These are phyloP conservation scores for Mycocentrospora acerina DNA, from an alignment of 2,329 filamentous ascomycete species.

Conservation along the genomic window DNA sequence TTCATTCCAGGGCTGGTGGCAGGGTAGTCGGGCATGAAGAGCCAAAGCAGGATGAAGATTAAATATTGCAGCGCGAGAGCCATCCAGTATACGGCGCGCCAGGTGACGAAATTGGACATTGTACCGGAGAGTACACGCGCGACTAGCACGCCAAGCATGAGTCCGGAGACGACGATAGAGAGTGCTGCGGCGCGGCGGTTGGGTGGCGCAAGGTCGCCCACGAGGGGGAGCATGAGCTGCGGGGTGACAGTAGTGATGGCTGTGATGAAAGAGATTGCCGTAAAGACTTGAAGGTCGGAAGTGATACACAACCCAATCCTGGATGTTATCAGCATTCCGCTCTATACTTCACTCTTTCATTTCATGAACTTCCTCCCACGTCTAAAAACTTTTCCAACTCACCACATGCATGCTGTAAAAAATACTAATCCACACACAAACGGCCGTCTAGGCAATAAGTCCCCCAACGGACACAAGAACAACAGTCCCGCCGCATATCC, in stretches of 20 bases:
- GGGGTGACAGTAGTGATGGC: slow-evolving; percentile 81
- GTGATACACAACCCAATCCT: slow-evolving; percentile 79
- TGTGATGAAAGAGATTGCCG: slow-evolving; percentile 69
- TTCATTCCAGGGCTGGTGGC: slow-evolving; percentile 68
- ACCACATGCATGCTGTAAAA: slow-evolving; percentile 68
- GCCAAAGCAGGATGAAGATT: slow-evolving; percentile 65
- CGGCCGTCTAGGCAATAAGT: slow-evolving; percentile 65
- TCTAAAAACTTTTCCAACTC: slow-evolving; percentile 40
- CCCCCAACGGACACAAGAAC: slow-evolving; percentile 74
- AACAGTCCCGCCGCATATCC: slow-evolving; percentile 75
- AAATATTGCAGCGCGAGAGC: slow-evolving; percentile 69
- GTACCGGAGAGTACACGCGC: slow-evolving; percentile 76
- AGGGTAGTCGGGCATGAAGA: slow-evolving; percentile 81
- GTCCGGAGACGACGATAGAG: slow-evolving; percentile 72
- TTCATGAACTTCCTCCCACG: too few species aligned
- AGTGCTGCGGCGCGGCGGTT: slow-evolving; percentile 68
- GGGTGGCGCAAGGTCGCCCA: slow-evolving; percentile 74
- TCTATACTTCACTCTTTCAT: too few species aligned
- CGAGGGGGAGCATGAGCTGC: slow-evolving; percentile 72
- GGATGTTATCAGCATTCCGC: slow-evolving; percentile 19
- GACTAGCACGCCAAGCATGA: slow-evolving; percentile 74
- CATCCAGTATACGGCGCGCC: slow-evolving; percentile 80
- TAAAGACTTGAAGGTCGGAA: slow-evolving; percentile 63
- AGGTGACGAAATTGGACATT: slow-evolving; percentile 70
- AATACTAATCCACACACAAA: slow-evolving; percentile 69